phyloP scores from a whole-genome alignment of 2,329 filamentous ascomycete species.

The Purpureocillium lavendulum region DNA sequence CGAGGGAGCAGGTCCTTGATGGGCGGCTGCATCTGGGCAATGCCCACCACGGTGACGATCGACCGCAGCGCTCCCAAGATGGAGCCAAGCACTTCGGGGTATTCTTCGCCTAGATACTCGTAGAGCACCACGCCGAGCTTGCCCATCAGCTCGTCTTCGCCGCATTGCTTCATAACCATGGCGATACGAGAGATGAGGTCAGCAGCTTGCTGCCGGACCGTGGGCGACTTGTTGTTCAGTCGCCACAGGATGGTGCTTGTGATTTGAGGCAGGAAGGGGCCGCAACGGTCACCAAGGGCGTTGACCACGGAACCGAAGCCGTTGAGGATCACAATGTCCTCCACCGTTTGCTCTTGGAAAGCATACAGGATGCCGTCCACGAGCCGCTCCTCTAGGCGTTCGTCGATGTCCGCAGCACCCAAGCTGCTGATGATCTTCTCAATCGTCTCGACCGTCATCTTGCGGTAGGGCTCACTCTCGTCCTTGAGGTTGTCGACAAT shows the following conservation, averaged over 20 bases:
- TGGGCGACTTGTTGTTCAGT: slow-evolving; percentile 95
- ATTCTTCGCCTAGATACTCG: slow-evolving; percentile 97
- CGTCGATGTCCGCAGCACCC: slow-evolving; percentile 87
- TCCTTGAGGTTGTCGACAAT: slow-evolving; percentile 96
- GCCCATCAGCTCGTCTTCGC: slow-evolving; percentile 90
- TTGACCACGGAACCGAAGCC: slow-evolving; percentile 98
- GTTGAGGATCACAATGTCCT: slow-evolving; percentile 93
- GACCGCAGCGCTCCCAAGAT: slow-evolving; percentile 91
- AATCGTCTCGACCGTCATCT: slow-evolving; percentile 98
- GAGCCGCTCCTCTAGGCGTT: slow-evolving; percentile 84
- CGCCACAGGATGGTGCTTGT: slow-evolving; percentile 94
- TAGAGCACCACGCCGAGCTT: slow-evolving; percentile 93
- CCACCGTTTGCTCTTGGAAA: slow-evolving; percentile 96
- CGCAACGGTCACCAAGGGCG: slow-evolving; percentile 85
- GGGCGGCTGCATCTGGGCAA: slow-evolving; percentile 95
- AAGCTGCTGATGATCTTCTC: slow-evolving; percentile 93
- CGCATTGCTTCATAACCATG: slow-evolving; percentile 98
- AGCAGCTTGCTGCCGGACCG: slow-evolving; percentile 91
- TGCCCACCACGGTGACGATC: slow-evolving; percentile 96
- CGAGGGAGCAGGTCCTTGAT: slow-evolving; percentile 94
- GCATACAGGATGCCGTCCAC: slow-evolving; percentile 93
- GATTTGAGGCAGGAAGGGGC: slow-evolving; percentile 93
- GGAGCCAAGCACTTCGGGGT: slow-evolving; percentile 92
- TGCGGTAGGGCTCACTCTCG: slow-evolving; percentile 93
- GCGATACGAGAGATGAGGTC: slow-evolving; percentile 95